Evolutionary conservation across 805 yeast species (phyloP).

Genomic region (Saccharomycopsis sp.): DNA sequence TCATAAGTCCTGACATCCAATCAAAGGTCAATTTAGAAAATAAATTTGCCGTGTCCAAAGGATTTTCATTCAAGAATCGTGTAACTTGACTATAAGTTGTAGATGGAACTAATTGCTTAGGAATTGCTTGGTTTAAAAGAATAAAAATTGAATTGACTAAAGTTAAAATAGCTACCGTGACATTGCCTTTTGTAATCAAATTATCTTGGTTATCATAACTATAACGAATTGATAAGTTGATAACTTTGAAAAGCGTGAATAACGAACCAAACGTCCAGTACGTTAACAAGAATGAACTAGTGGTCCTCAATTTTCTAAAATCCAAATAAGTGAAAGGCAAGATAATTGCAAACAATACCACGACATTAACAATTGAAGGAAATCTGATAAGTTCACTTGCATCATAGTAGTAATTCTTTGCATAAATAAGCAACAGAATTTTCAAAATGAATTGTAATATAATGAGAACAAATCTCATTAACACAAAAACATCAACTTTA

Average conservation of each 20-base stretch:
- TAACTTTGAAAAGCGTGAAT: slow-evolving; percentile 39
- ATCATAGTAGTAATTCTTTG: slow-evolving; percentile 22
- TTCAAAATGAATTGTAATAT: slow-evolving; percentile 28
- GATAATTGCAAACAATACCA: slow-evolving; percentile 42
- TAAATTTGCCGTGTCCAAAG: slow-evolving; percentile 56
- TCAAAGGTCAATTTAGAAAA: slow-evolving; percentile 72
- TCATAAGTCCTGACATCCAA: slow-evolving; percentile 89
- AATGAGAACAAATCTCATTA: slow-evolving; percentile 29
- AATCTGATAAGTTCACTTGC: slow-evolving; percentile 25
- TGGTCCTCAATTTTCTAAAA: slow-evolving; percentile 54
- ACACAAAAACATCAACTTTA: slow-evolving; percentile 32
- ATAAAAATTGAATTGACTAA: slow-evolving; percentile 28
- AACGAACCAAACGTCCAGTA: slow-evolving; percentile 64
- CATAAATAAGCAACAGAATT: slow-evolving; percentile 22
- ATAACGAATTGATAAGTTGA: slow-evolving; percentile 33
- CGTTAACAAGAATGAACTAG: slow-evolving; percentile 61
- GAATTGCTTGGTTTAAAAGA: slow-evolving; percentile 33
- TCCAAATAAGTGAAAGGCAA: slow-evolving; percentile 62
- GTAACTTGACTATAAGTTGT: slow-evolving; percentile 37
- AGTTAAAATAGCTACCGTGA: slow-evolving; percentile 30
- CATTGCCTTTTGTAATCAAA: slow-evolving; percentile 22
- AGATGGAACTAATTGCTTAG: slow-evolving; percentile 29
- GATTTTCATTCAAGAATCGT: slow-evolving; percentile 29
- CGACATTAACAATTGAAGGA: slow-evolving; percentile 33
- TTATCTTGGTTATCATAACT: slow-evolving; percentile 23